Conservation (phyloP, 2,329 filamentous ascomycete species). For the Neonectria magnoliae region DNA sequence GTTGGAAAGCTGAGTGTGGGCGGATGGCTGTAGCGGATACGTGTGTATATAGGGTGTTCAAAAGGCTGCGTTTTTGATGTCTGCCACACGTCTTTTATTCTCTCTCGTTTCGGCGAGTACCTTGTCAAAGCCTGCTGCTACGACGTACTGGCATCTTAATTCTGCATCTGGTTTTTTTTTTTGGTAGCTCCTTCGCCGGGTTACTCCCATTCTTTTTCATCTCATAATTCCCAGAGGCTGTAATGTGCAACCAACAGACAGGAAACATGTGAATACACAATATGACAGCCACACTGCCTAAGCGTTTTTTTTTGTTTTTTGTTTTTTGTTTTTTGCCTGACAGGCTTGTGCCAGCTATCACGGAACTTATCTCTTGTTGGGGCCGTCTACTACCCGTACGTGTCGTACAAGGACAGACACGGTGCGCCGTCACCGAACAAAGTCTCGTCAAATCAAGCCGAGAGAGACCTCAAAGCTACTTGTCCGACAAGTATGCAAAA, state of each 20-base stretch:
- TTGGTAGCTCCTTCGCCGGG: not conserved
- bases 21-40: conserved; percentile 36
- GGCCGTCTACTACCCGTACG: not conserved
- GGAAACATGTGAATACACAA: no score
- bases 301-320: no score
- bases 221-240: no score
- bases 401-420: not conserved
- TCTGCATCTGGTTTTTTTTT: not conserved
- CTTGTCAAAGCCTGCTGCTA: not conserved
- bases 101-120: conserved; percentile 1
- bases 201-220: not conserved
- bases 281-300: no score
- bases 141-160: not conserved
- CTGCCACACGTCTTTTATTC: conserved; percentile 12
- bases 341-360: not conserved
- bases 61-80: conserved; percentile 39
- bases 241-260: no score
- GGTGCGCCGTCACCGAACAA: not conserved
- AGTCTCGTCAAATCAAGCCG: not conserved
- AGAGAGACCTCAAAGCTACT: not conserved
- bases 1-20: conserved; percentile 29
- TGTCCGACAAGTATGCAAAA: no score
- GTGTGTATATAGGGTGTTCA: conserved; percentile 42
- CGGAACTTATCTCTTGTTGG: not conserved
- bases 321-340: no score